These are phyloP conservation scores for Peniophora sp. DNA, from an alignment of 1,284 basidiomycete genomes.

Conservation along the genomic window DNA sequence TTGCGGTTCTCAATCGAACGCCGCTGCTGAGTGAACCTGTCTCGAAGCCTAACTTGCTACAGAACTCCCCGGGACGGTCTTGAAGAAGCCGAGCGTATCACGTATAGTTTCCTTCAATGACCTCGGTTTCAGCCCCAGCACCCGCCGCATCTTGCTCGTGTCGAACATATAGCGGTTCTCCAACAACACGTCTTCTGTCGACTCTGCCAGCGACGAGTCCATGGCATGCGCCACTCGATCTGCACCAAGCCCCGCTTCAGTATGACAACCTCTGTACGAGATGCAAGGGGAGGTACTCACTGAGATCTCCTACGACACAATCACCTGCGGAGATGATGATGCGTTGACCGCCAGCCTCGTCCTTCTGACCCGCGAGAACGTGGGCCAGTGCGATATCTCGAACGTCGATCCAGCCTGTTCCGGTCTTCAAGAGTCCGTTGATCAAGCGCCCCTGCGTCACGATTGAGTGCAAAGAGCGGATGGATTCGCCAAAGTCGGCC, in stretches of 20 bases:
- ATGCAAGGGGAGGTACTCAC: not conserved
- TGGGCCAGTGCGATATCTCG: constrained; percentile 39
- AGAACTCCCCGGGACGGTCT: constrained; percentile 10
- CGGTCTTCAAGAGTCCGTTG: constrained; percentile 2
- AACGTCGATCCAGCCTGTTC: constrained; percentile 31
- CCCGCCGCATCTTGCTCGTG: constrained; percentile 7
- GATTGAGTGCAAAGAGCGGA: constrained; percentile 24
- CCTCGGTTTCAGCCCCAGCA: not conserved
- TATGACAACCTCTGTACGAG: not conserved
- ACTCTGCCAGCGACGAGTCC: not conserved
- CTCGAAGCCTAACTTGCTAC: too few relatives aligned
- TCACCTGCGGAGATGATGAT: constrained; percentile 23
- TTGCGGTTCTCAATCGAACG: too few relatives aligned
- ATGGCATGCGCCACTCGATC: not conserved
- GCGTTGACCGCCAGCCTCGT: constrained; percentile 35
- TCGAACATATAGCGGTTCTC: constrained; percentile 7
- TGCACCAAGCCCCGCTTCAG: not conserved
- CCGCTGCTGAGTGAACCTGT: too few relatives aligned
- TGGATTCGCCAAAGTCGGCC: constrained; percentile 45
- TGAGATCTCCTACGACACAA: not conserved
- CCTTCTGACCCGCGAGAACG: constrained; percentile 31
- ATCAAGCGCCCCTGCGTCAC: constrained; percentile 10
- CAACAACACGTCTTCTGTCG: not conserved
- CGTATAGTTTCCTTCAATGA: not conserved
- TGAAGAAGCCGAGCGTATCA: constrained; percentile 21